Evolutionary conservation across 2,329 filamentous ascomycete genomes (phyloP).

Genomic region (Corinectria fuckeliana): DNA sequence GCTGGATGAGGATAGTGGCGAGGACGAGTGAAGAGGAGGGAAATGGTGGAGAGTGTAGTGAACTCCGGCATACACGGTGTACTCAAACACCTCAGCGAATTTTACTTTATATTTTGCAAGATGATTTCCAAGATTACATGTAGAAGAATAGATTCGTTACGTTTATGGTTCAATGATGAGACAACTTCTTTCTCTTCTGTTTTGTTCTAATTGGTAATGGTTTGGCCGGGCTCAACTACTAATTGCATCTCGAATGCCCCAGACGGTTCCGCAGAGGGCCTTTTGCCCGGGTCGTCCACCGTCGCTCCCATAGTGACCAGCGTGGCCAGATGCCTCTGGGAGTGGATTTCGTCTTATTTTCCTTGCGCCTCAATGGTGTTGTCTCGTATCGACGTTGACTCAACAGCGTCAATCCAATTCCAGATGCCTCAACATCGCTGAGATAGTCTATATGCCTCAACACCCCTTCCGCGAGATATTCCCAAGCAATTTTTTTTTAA

Average conservation of each 20-base stretch:
- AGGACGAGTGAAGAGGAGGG: not conserved
- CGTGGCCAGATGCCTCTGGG: not conserved
- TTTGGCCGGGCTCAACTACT: conserved; percentile 17
- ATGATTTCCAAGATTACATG: not conserved
- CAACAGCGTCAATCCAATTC: too few species aligned
- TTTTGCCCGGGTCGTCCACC: not conserved
- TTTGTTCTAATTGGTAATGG: conserved; percentile 11
- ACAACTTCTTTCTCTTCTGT: not conserved
- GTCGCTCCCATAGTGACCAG: too few species aligned
- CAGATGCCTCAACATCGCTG: too few species aligned
- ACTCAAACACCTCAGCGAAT: conserved; percentile 28
- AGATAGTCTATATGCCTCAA: not conserved
- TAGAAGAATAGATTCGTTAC: not conserved
- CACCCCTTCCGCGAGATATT: not conserved
- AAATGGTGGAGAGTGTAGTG: conserved; percentile 8
- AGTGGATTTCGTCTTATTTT: not conserved
- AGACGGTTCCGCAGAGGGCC: not conserved
- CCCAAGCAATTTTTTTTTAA: conserved; percentile 10
- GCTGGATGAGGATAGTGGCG: not conserved
- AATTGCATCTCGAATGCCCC: not conserved
- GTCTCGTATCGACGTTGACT: too few species aligned
- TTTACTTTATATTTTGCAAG: conserved; percentile 19
- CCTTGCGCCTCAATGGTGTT: too few species aligned
- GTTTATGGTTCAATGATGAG: too few species aligned
- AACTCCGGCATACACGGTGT: conserved; percentile 26